phyloP scores from a whole-genome alignment of 2,329 filamentous ascomycete species.

The Arthroderma uncinatum region DNA sequence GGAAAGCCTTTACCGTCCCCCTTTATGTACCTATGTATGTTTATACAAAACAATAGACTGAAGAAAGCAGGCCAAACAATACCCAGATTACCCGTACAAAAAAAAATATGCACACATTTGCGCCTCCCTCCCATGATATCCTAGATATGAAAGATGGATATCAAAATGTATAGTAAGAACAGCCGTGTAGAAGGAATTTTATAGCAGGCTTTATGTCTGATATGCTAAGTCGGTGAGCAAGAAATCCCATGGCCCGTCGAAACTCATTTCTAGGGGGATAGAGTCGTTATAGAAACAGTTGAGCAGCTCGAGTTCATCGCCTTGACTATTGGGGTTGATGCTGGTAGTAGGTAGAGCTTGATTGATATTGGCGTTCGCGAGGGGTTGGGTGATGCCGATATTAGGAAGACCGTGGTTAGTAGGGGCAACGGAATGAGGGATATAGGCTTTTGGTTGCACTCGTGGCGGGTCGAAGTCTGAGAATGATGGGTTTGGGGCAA shows the following conservation, averaged over 20 bases:
- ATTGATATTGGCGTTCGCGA: not conserved
- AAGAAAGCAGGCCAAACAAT: not conserved
- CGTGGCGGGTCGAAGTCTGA: not conserved
- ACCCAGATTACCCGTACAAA: not conserved
- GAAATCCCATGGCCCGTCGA: conserved; percentile 2
- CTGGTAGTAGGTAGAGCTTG: not conserved
- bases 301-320: not conserved
- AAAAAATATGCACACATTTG: not conserved
- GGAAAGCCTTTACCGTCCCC: not conserved
- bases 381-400: not conserved
- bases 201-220: not conserved
- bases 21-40: not conserved
- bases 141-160: not conserved
- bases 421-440: not conserved
- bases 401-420: not conserved
- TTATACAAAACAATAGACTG: not conserved
- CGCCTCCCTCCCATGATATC: conserved; percentile 3
- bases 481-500: not conserved
- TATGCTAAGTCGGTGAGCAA: not conserved
- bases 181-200: not conserved
- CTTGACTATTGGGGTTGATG: not conserved
- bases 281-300: conserved; percentile 3
- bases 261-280: not conserved
- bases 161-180: conserved; percentile 1
- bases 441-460: not conserved